Base-by-base conservation (phyloP, 495 filamentous ascomycete genomes). In the Penicillium steckii region DNA sequence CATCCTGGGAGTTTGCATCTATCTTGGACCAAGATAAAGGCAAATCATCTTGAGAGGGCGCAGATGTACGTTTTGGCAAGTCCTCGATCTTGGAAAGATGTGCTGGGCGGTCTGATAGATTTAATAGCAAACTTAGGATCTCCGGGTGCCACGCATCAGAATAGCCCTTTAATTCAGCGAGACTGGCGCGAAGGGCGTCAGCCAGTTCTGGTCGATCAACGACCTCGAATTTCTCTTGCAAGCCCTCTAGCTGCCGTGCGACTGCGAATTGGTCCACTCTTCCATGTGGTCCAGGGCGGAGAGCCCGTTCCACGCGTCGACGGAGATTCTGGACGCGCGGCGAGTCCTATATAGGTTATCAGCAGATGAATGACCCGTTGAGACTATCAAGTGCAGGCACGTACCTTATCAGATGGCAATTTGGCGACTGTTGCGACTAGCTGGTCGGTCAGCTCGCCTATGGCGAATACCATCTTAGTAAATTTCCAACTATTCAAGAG, bases 261-360 rank as follows among this genome's bases (percentile, higher is more conserved):
- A 96, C 84, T 25, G 90, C 89, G 64, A 97, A 98, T 60, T 95
- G 93, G 71, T 97, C 94, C 0, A 85, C 90, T 27, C 91, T 84
- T 18, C 74, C 75, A 73, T 87, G 86, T 29, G 72, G 78, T 46
- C 86, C 76, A 29, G 83, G 69, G 72, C 65, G 65, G n/a, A 74
- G 26, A 10, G 49, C 50, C 8, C 59, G 58, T 53, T 69, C 66
- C 24, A 60, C 54, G 44, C 65, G 64, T 46, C 61, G 62, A 51
- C 64, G 68, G 17, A 66, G 52, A 10, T n/a, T 50, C 25, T 61
- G 60, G 19, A 62, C 64, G 48, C 46, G 64, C 18, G 52, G 40
- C 25, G 57, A 60, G 3, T 67, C 60, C 71, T 78, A 64, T 41
- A 53, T 67, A 4, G 66, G 57, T n/a, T n/a, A 55, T 78, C 73